Evolutionary conservation across 306 rosid genomes (phyloP), one percentile per base, ranked within the genome.

Genomic region (Prosopis cineraria): DNA sequence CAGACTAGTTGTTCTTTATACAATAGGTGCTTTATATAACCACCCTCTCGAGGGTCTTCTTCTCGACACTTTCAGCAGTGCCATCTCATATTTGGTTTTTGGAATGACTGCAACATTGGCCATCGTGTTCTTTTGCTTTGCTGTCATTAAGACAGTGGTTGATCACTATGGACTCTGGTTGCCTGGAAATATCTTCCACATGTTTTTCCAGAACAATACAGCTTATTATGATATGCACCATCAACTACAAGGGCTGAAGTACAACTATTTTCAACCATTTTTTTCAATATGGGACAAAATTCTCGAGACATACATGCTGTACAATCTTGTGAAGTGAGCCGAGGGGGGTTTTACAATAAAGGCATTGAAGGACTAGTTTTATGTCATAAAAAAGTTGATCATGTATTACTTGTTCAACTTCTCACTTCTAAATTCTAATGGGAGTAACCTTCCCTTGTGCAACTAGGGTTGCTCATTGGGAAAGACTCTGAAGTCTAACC

Each of bases 141-240:
- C 98, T 0, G 88, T 91, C 19, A 47, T 93, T 63, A 93, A 93
- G 86, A 91, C 98, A 0, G 91, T 93, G 0, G 97, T 91, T 70
- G 97, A 93, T 80, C 97, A 91, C 75, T 91, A 97, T 76, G 98
- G 97, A 47, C 85, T 93, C 71, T 91, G 97, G 96, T 78, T 93
- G 59, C 98, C 98, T 2, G 90, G 96, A 40, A 91, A 93, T 37
- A 78, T 90, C 65, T 90, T 93, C 84, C 97, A 91, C 74, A 33
- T 90, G 6, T 68, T 91, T 74, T 93, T 93, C 82, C 90, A 88
- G 84, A 91, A 93, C 52, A 93, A 93, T 68, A 88, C 96, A 30
- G 96, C 98, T n/a, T 93, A 93, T 81, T 97, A 91, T 84, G 98
- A 93, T 74, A 84, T 93, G 53, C 98, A 93, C 58, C 98, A 93